These are phyloP conservation scores for Malus domestica DNA, from an alignment of 306 rosid genomes.

Conservation along the genomic window DNA sequence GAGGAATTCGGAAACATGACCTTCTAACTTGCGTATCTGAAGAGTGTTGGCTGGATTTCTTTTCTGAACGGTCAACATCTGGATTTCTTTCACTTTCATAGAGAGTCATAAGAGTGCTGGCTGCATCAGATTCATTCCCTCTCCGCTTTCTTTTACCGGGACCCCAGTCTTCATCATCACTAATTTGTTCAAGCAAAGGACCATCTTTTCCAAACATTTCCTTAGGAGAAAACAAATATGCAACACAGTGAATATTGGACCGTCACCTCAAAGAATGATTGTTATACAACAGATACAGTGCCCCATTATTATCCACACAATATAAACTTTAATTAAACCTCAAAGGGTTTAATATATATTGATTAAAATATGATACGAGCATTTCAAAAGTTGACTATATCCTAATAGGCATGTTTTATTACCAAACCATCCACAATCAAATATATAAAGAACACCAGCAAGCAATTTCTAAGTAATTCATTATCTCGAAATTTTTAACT, in stretches of 20 bases:
- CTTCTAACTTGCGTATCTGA: conserved; percentile 30
- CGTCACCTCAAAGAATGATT: not conserved
- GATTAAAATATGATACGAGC: not conserved
- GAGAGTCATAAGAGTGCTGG: conserved; percentile 75
- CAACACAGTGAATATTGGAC: not conserved
- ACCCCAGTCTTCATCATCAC: conserved; percentile 97
- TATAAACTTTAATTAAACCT: not conserved
- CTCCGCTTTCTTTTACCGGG: conserved; percentile 64
- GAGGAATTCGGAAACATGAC: conserved; percentile 68
- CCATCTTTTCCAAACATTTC: conserved; percentile 95
- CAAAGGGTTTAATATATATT: not conserved
- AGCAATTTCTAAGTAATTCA: not conserved
- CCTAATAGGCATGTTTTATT: not conserved
- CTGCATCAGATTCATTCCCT: conserved; percentile 78
- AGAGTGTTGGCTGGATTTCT: conserved; percentile 12
- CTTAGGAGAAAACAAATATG: conserved; percentile 22
- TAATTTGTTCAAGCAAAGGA: conserved; percentile 51
- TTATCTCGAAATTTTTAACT: not conserved
- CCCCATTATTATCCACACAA: not conserved
- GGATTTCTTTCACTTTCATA: conserved; percentile 52
- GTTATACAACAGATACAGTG: not conserved
- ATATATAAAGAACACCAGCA: not conserved
- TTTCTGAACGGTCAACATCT: conserved; percentile 15
- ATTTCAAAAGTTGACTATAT: not conserved
- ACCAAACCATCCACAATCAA: not conserved